phyloP scores from a whole-genome alignment of 2,329 filamentous ascomycete species.

The Phyllosticta citriasiana region DNA sequence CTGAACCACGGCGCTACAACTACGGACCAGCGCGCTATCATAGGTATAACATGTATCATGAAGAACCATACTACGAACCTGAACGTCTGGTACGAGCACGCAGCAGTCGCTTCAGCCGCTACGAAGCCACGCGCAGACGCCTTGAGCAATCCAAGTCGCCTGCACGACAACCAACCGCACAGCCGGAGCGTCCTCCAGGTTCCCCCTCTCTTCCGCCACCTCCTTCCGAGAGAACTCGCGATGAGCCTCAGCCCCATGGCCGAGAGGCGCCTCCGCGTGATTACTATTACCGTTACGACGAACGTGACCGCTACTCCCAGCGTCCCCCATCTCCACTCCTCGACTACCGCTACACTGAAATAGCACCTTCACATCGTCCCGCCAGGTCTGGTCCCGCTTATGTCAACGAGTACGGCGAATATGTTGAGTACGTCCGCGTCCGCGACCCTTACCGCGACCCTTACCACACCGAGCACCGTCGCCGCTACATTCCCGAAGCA shows the following conservation, averaged over 20 bases:
- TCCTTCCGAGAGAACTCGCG: neutral
- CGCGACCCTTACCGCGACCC: conserved; percentile 3
- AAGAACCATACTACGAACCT: neutral
- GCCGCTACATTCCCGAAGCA: neutral
- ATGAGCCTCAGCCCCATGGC: neutral
- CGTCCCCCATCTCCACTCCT: neutral
- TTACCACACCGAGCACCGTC: neutral
- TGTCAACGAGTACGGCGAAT: conserved; percentile 10
- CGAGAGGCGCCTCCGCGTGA: neutral
- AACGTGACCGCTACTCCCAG: conserved; percentile 2
- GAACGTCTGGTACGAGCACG: conserved; percentile 2
- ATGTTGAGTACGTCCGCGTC: conserved; percentile 9
- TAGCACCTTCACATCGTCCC: neutral
- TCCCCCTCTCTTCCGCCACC: conserved; percentile 1
- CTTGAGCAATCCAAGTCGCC: conserved; percentile 8
- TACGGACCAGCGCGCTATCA: conserved; percentile 8
- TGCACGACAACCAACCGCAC: conserved; percentile 1
- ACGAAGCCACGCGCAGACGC: conserved; percentile 8
- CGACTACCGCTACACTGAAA: conserved; percentile 4
- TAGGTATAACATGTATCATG: conserved; percentile 5
- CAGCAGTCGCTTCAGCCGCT: conserved; percentile 6
- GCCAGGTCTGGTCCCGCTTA: neutral
- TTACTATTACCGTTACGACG: conserved; percentile 2
- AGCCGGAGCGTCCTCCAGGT: conserved; percentile 1
- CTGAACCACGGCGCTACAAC: conserved; percentile 1